Base-by-base conservation (phyloP, 2,329 filamentous ascomycete genomes). In the Graphiopsis chlorocephala region DNA sequence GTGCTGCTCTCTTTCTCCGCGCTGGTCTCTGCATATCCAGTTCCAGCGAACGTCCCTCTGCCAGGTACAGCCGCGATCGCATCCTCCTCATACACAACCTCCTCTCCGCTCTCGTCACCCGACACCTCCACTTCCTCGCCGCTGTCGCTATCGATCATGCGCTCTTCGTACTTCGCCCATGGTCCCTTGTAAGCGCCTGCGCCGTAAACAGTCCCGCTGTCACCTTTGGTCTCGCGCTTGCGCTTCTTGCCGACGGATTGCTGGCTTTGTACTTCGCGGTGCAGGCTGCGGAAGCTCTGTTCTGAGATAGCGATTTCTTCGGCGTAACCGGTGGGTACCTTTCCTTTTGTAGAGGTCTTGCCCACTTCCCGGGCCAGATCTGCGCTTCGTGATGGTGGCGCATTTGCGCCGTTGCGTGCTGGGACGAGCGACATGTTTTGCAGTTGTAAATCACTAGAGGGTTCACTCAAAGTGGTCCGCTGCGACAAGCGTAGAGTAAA, bases 301-400 rank as follows among this genome's bases (percentile, higher is more conserved):
- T 98, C 95, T 77, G 92, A 96, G 68, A 99, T 87, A 70, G 87
- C 91, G 0, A 91, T 93, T 78, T 99, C 94, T 71, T 95, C 86
- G 1, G 95, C 95, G 72, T 86, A 90, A 12, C 95, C 95, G 0
- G 95, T 97, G 2, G 82, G 81, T 12, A 84, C 80, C 65, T 77
- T 77, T 64, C 81, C 81, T 68, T 76, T 76, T 31, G 77, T 78
- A 14, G 74, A 75, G 1, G 76, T 78, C 64, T 72, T 72, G 56
- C 69, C 69, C 53, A 69, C 66, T 61, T 71, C 68, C 35, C 69
- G 68, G 42, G 67, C 67, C 14, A 75, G 69, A 35, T 73, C 65
- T 45, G 64, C 64, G 25, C 68, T 66, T 60, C 73, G 71, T 31
- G 69, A 66, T n/a, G 73, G 74, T 7, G 74, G 74, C 35, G 65